phyloP scores from a whole-genome alignment of 2,329 filamentous ascomycete species.

The Hypoxylon sp. region DNA sequence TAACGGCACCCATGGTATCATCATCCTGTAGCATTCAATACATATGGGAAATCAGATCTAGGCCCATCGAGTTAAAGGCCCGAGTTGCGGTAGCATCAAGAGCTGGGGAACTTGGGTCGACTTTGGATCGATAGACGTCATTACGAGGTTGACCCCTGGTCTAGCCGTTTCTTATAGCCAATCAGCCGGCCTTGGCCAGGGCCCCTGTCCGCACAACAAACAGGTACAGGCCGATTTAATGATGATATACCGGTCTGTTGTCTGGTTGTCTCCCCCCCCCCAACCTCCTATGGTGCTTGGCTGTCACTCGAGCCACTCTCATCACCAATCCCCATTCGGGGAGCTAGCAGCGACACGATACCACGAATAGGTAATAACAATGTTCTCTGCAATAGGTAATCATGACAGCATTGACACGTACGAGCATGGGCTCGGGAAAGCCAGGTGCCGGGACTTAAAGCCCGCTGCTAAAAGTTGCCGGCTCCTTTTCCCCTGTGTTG shows the following conservation, averaged over 20 bases:
- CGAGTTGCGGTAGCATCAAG: conserved; percentile 23
- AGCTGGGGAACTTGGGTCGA: conserved; percentile 21
- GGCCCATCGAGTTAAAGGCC: conserved; percentile 15
- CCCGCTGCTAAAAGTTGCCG: background rate
- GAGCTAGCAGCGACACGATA: background rate
- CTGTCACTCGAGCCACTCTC: conserved; percentile 21
- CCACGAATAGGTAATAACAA: background rate
- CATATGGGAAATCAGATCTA: conserved; percentile 13
- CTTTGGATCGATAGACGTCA: too few relatives aligned
- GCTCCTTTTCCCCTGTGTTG: background rate
- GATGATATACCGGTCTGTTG: conserved; percentile 17
- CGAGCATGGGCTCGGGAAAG: conserved; percentile 20
- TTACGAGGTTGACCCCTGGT: conserved; percentile 40
- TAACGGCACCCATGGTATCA: conserved; percentile 18
- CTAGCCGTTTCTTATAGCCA: conserved; percentile 31
- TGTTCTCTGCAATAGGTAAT: background rate
- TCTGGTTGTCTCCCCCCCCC: background rate
- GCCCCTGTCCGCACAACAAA: conserved; percentile 26
- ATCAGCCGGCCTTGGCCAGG: conserved; percentile 28
- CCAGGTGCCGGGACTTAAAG: conserved; percentile 1
- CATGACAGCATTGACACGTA: conserved; percentile 43
- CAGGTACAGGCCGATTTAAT: conserved; percentile 27
- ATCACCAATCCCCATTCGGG: conserved; percentile 8
- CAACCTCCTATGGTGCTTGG: conserved; percentile 13
- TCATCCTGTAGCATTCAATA: conserved; percentile 11